Base-by-base conservation (phyloP, 2,329 filamentous ascomycete genomes). In the Corynespora cassiicola region DNA sequence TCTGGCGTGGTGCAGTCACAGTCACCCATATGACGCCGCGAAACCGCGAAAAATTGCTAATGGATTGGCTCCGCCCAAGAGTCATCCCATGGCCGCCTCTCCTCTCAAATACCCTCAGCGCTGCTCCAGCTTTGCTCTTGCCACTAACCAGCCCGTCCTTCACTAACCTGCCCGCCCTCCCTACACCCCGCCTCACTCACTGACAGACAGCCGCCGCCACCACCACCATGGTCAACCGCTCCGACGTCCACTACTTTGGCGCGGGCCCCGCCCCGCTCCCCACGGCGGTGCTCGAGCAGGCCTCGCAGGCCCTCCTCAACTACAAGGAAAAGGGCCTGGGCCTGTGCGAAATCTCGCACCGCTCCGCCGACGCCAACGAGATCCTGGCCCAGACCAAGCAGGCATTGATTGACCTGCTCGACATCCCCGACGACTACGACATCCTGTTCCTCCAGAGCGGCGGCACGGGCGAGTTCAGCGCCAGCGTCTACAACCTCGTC, bases 251-350 rank as follows among this genome's bases (percentile, higher is more conserved):
- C 52, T 94, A 95, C 72, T 96, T 95, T 57, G 90, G 91, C 46
- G 91, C 92, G 36, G 92, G 92, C 48, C 92, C 92, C 31, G 90
- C 92, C n/a, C 76, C 83, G 20, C 79, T 97, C 12, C 91, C 91
- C 16, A 95, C 88, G 9, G 72, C 81, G 4, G 88, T 96, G 15
- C 81, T 96, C 32, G 83, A 94, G 68, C 78, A 76, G 28, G 90
- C 89, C 33, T 84, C 90, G 2, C 68, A 82, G 63, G 87, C 88
- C 2, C 83, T 97, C 4, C 70, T 95, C 50, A 87, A 96, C 76
- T 95, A 84, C 75, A 76, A 92, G 30, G 77, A 81, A 65, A 88
- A 84, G 24, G 92, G 92, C 41, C 78, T 96, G 37, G 90, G 90
- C 35, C 80, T 96, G 27, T 89, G 88, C 48, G 92, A 97, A 71